These are phyloP conservation scores for Cercospora sp. DNA, from an alignment of 2,329 filamentous ascomycete species.

Conservation along the genomic window DNA sequence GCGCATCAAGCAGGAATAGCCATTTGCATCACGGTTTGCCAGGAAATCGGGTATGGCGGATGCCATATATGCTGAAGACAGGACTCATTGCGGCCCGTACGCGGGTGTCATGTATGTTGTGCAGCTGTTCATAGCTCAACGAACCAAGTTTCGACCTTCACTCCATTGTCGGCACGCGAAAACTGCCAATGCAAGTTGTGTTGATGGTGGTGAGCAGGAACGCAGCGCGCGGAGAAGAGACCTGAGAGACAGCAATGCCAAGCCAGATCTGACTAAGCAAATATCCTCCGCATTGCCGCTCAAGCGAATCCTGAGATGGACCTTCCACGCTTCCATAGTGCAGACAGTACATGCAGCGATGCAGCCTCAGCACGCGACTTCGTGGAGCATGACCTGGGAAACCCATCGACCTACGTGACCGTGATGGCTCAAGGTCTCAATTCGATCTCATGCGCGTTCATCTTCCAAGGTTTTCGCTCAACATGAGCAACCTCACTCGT, in stretches of 20 bases:
- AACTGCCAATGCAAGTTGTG: background rate
- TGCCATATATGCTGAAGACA: background rate
- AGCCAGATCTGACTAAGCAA: background rate
- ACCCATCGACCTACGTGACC: background rate
- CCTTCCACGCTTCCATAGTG: background rate
- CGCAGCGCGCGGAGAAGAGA: background rate
- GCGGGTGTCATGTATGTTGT: background rate
- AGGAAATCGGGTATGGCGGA: background rate
- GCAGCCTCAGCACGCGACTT: background rate
- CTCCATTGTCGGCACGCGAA: background rate
- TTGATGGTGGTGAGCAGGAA: background rate
- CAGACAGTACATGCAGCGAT: background rate
- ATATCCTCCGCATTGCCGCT: background rate
- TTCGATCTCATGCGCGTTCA: background rate
- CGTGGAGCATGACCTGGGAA: background rate
- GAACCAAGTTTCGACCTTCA: background rate
- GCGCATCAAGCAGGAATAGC: constrained; percentile 11
- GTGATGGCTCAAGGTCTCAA: background rate
- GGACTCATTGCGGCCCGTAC: background rate
- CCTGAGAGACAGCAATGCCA: background rate
- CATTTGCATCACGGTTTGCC: background rate
- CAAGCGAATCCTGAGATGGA: background rate
- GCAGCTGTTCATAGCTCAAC: background rate
- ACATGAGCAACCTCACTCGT: background rate
- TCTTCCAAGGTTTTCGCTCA: background rate